Evolutionary conservation across 495 filamentous ascomycete species (phyloP).

Genomic region (Tuber aestivum): DNA sequence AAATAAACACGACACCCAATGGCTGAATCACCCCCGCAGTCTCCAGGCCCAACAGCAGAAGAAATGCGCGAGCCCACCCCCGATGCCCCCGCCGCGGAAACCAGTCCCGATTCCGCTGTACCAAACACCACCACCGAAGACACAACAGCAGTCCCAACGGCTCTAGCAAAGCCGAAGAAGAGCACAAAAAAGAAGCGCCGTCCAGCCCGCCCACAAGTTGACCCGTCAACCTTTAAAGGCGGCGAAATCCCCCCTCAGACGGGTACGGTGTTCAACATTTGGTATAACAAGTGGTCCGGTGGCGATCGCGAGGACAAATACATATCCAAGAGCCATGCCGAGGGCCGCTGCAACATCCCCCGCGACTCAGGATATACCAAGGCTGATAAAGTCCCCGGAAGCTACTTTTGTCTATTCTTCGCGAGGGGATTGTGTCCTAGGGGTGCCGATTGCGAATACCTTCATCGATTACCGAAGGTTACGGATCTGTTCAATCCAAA

Average conservation of each 20-base stretch:
- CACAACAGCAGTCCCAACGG: conserved; percentile 6
- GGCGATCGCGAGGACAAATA: conserved; percentile 92
- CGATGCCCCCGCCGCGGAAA: not conserved
- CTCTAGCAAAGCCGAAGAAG: conserved; percentile 53
- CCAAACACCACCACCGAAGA: not conserved
- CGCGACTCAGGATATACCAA: conserved; percentile 81
- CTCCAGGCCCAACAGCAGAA: not conserved
- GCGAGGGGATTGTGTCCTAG: conserved; percentile 74
- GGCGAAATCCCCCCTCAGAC: conserved; percentile 81
- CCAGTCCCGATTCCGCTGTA: not conserved
- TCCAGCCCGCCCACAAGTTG: conserved; percentile 63
- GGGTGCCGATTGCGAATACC: conserved; percentile 87
- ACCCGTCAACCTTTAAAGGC: conserved; percentile 68
- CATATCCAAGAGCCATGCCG: conserved; percentile 66
- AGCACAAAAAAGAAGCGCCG: conserved; percentile 64
- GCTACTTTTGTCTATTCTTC: conserved; percentile 91
- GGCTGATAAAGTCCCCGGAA: conserved; percentile 71
- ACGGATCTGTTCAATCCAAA: conserved; percentile 84
- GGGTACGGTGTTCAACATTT: conserved; percentile 88
- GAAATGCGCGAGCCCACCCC: not conserved
- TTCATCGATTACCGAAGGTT: conserved; percentile 77
- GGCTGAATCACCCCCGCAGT: not conserved
- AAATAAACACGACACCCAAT: not conserved
- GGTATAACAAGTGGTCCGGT: conserved; percentile 93
- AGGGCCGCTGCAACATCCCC: conserved; percentile 72